Conservation (phyloP, 768 basidiomycete genomes). For the Daedaleopsis sinensis region DNA sequence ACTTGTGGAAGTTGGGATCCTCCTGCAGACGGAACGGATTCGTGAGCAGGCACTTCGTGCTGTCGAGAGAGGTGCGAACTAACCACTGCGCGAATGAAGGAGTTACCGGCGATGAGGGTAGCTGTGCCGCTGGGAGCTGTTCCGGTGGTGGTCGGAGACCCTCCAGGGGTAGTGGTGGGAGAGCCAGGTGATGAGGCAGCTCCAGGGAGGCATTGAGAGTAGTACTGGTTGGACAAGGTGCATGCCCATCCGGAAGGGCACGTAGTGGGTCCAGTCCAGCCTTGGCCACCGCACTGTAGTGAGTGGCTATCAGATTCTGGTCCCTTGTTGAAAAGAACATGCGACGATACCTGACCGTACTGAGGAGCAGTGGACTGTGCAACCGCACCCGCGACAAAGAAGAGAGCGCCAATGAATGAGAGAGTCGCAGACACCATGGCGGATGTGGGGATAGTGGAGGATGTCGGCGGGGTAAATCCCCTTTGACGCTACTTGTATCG, state of each 20-base stretch:
- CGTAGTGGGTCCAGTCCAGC: conserved; percentile 53
- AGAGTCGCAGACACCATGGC: conserved; percentile 18
- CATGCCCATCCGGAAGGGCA: conserved; percentile 53
- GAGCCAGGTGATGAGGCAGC: conserved; percentile 30
- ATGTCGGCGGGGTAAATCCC: not conserved
- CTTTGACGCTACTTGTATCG: not conserved
- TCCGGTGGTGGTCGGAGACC: conserved; percentile 25
- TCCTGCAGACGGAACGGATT: conserved; percentile 36
- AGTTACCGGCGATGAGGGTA: conserved; percentile 52
- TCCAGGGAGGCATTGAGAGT: conserved; percentile 59
- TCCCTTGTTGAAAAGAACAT: not conserved
- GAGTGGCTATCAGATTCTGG: not conserved
- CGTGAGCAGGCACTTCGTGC: not conserved
- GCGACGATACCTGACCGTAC: conserved; percentile 30
- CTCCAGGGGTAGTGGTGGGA: conserved; percentile 16
- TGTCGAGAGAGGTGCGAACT: conserved; percentile 20
- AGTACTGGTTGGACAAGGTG: conserved; percentile 47
- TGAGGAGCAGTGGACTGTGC: conserved; percentile 28
- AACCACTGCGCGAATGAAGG: conserved; percentile 62
- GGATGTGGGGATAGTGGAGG: not conserved
- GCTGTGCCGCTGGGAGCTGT: conserved; percentile 32
- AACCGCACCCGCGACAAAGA: conserved; percentile 20
- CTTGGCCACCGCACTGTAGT: conserved; percentile 52
- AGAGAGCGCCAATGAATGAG: conserved; percentile 22
- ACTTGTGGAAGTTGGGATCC: conserved; percentile 63